phyloP scores from a whole-genome alignment of 1,139 yeast genomes.

The Wickerhamomyces sp. region DNA sequence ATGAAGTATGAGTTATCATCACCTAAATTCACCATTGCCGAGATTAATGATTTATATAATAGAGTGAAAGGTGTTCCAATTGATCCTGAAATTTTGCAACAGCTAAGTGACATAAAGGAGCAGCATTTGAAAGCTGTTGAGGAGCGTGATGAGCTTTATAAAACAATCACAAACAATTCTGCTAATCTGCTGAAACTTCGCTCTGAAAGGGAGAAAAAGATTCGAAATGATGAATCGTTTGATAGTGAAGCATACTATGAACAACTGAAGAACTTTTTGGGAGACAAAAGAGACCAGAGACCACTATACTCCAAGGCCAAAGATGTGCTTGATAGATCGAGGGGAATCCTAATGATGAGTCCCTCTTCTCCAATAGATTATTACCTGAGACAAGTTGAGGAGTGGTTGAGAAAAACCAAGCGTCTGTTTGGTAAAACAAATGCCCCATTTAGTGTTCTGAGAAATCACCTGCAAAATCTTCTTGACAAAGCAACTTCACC shows the following conservation, averaged over 20 bases:
- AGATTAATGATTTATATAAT: constrained; percentile 19
- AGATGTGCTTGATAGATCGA: constrained; percentile 23
- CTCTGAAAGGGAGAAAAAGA: constrained; percentile 5
- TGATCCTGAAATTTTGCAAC: constrained; percentile 12
- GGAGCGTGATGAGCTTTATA: constrained; percentile 26
- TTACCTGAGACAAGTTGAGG: constrained; percentile 28
- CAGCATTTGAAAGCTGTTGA: constrained; percentile 26
- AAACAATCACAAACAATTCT: constrained; percentile 14
- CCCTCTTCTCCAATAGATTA: constrained; percentile 15
- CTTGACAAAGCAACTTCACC: constrained; percentile 33
- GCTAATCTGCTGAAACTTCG: constrained; percentile 7
- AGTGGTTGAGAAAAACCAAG: constrained; percentile 43
- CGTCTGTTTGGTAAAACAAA: constrained; percentile 33
- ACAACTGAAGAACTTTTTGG: constrained; percentile 18
- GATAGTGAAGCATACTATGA: constrained; percentile 6
- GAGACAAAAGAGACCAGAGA: constrained; percentile 27
- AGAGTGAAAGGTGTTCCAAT: constrained; percentile 23
- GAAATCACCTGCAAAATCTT: constrained; percentile 29
- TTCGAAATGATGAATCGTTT: constrained; percentile 1
- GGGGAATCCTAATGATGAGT: constrained; percentile 10
- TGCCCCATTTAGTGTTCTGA: constrained; percentile 29
- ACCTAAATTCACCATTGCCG: constrained; percentile 15
- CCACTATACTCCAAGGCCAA: constrained; percentile 26
- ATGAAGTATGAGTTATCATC: constrained; percentile 27
- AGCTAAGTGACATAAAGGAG: constrained; percentile 17